These are phyloP conservation scores for Cerioporus squamosus DNA, from an alignment of 1,284 basidiomycete species.

Conservation along the genomic window DNA sequence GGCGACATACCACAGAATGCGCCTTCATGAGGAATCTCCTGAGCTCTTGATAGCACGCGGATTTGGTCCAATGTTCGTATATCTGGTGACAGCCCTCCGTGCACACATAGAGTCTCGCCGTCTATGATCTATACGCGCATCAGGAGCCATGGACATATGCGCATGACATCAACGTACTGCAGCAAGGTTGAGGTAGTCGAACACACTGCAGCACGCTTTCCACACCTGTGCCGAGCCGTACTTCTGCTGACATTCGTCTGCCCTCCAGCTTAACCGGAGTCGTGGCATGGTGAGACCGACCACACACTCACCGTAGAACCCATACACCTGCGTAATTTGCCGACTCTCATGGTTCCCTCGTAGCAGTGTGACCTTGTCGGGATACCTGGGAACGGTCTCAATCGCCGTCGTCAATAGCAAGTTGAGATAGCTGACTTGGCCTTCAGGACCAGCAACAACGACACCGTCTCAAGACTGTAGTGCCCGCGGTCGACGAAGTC, in stretches of 20 bases:
- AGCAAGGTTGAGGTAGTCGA: constrained; percentile 93
- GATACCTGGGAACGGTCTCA: constrained; percentile 63
- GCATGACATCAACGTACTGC: constrained; percentile 61
- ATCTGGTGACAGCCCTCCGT: constrained; percentile 92
- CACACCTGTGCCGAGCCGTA: constrained; percentile 94
- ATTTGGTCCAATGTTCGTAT: constrained; percentile 94
- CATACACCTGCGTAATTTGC: constrained; percentile 98
- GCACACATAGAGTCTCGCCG: constrained; percentile 88
- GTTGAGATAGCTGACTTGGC: constrained; percentile 63
- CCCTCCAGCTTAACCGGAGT: background rate
- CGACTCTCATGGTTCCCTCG: constrained; percentile 96
- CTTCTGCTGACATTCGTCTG: constrained; percentile 96
- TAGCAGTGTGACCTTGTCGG: constrained; percentile 89
- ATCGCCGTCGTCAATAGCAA: background rate
- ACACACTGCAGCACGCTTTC: constrained; percentile 96
- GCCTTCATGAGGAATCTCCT: constrained; percentile 97
- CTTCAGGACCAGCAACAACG: constrained; percentile 87
- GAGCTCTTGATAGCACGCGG: constrained; percentile 87
- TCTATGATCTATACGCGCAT: constrained; percentile 79
- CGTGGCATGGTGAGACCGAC: background rate
- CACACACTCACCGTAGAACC: constrained; percentile 85
- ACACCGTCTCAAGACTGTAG: constrained; percentile 96
- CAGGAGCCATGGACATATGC: background rate
- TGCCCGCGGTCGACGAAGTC: constrained; percentile 98
- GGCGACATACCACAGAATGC: constrained; percentile 84